Base-by-base conservation (phyloP, 2,329 filamentous ascomycete genomes). In the Orbilia blumenaviensis region DNA sequence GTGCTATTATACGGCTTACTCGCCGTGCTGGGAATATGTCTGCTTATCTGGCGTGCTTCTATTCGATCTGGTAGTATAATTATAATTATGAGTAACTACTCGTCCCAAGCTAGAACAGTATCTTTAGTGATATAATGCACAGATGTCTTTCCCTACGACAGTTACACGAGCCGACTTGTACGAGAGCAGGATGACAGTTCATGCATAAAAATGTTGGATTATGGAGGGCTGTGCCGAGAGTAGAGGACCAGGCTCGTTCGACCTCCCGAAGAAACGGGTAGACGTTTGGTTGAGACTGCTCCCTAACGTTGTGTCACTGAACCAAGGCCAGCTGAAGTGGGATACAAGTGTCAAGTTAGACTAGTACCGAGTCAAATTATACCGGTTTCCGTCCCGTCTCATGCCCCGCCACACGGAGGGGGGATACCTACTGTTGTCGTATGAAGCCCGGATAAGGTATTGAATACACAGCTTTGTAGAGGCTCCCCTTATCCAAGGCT, bases 121-220 rank as follows among this genome's bases (percentile, higher is more conserved):
- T n/a, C n/a, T n/a, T n/a, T 34, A 32, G 18, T 25, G 52, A 68
- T 16, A 27, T 38, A 56, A 36, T 34, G 61, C 44, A 48, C 21
- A 25, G 27, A 58, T 63, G 68, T 75, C 63, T 75, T 25, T 68
- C 46, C 56, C 23, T 68, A 58, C 36, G 10, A 46, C n/a, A 21
- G 63, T 67, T 63, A 75, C 71, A 63, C 66, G 16, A 25, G 12
- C n/a, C n/a, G n/a, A n/a, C n/a, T n/a, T 64, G 7, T 64, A 38
- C 25, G 8, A 2, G 32, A 27, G 12, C 32, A 18, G 52, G 16
- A 56, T 56, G 29, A 25, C 32, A 25, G 52, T 38, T 25, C 7
- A 38, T 56, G 16, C 18, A 38, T n/a, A 12, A 1, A 10, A 14
- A 4, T 56, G 29, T 18, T 25, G 16, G 52, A 25, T n/a, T n/a